Evolutionary conservation across 495 filamentous ascomycete genomes (phyloP).

Genomic region (Bryoglossum gracile): DNA sequence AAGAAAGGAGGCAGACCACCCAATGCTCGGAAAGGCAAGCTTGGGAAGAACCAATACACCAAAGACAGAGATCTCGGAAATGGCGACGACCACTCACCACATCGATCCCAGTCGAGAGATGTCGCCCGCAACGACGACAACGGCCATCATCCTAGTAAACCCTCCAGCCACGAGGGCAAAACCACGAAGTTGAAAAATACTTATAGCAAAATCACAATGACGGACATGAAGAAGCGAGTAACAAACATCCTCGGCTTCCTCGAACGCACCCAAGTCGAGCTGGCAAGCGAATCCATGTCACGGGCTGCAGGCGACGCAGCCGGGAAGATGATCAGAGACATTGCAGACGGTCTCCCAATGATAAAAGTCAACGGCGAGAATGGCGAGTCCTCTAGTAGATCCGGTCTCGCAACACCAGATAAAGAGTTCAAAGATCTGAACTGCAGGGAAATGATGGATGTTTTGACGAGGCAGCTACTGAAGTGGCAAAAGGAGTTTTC

Average conservation of each 20-base stretch:
- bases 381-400: constrained; percentile 9
- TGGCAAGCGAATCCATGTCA: constrained; percentile 50
- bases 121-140: constrained; percentile 26
- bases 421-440: constrained; percentile 57
- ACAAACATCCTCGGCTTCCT: constrained; percentile 85
- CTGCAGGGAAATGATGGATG: constrained; percentile 78
- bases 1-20: constrained; percentile 60
- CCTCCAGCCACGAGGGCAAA: constrained; percentile 25
- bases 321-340: constrained; percentile 16
- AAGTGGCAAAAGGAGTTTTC: constrained; percentile 65
- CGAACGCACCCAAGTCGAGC: constrained; percentile 79
- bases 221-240: constrained; percentile 84
- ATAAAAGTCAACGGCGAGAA: constrained; percentile 32
- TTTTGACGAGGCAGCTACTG: constrained; percentile 63
- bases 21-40: constrained; percentile 53
- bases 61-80: constrained; percentile 57
- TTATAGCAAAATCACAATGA: constrained; percentile 71
- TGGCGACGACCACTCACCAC: constrained; percentile 53
- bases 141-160: constrained; percentile 13
- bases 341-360: constrained; percentile 23
- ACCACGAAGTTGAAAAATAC: constrained; percentile 30
- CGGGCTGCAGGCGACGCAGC: constrained; percentile 6
- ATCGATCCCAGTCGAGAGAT: constrained; percentile 61
- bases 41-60: constrained; percentile 83
- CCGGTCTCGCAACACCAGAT: not conserved